Conservation (phyloP, 495 filamentous ascomycete genomes). For the Penicillium crystallinum region DNA sequence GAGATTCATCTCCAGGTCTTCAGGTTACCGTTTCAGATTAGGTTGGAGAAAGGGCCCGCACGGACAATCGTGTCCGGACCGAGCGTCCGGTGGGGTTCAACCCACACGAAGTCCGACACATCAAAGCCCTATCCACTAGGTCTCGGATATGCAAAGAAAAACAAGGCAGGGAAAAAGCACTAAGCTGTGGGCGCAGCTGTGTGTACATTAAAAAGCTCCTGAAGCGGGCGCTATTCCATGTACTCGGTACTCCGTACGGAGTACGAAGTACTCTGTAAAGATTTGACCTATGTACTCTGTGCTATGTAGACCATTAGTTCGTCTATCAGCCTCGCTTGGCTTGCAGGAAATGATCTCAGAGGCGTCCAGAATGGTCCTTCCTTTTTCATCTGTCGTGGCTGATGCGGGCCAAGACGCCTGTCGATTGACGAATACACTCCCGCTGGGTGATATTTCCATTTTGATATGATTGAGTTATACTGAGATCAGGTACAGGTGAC, state of each 20-base stretch:
- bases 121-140: not conserved
- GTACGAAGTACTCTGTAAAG: too few species aligned
- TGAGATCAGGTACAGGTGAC: not conserved
- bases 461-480: not conserved
- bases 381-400: slow-evolving; percentile 3
- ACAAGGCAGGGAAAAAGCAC: not conserved
- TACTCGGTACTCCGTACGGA: too few species aligned
- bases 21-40: slow-evolving; percentile 7
- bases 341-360: slow-evolving; percentile 12
- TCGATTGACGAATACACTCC: slow-evolving; percentile 4
- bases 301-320: not conserved
- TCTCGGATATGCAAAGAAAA: not conserved
- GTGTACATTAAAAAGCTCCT: not conserved
- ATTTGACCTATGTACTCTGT: not conserved
- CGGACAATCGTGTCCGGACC: slow-evolving; percentile 5
- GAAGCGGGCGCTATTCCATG: not conserved
- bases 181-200: not conserved
- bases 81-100: slow-evolving; percentile 1
- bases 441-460: not conserved
- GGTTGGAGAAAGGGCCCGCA: slow-evolving; percentile 7
- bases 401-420: slow-evolving; percentile 5
- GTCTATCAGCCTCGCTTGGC: not conserved
- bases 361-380: not conserved
- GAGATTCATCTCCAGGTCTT: not conserved
- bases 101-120: not conserved